These are phyloP conservation scores for Vigna unguiculata DNA, from an alignment of 306 rosid species.

Conservation along the genomic window DNA sequence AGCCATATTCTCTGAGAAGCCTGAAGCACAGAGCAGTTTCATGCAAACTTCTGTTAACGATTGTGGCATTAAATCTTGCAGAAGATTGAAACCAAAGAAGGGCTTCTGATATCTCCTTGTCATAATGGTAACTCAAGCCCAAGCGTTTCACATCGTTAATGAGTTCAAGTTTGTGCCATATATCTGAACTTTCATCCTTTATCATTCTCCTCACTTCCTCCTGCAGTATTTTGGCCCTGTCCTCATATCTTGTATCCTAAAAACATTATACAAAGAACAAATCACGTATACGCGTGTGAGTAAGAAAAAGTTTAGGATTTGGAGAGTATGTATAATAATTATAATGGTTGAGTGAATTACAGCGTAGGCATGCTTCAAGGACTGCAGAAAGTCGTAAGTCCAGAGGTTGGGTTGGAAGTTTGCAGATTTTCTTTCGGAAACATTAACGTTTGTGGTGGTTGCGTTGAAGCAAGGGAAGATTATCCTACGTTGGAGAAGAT, in stretches of 20 bases:
- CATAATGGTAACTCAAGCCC: slow-evolving; percentile 49
- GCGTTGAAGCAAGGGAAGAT: slow-evolving; percentile 28
- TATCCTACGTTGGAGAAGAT: background rate
- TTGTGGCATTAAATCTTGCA: background rate
- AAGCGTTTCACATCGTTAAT: slow-evolving; percentile 49
- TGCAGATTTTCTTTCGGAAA: slow-evolving; percentile 47
- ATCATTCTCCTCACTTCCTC: slow-evolving; percentile 57
- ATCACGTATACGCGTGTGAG: background rate
- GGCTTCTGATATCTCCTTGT: slow-evolving; percentile 48
- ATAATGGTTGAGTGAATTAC: slow-evolving; percentile 17
- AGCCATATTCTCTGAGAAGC: slow-evolving; percentile 60
- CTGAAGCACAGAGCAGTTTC: slow-evolving; percentile 54
- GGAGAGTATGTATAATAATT: no score
- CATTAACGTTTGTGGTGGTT: background rate
- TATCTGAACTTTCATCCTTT: slow-evolving; percentile 25
- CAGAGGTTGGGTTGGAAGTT: slow-evolving; percentile 59
- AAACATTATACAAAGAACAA: background rate
- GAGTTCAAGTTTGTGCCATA: slow-evolving; percentile 42
- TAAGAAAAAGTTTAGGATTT: background rate
- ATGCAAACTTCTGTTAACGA: slow-evolving; percentile 25
- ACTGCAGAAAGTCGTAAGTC: slow-evolving; percentile 58
- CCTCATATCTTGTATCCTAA: slow-evolving; percentile 35
- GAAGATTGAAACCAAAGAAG: slow-evolving; percentile 35
- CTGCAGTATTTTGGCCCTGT: slow-evolving; percentile 22
- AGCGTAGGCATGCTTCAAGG: slow-evolving; percentile 49